These are phyloP conservation scores for Rosa rugosa DNA, from an alignment of 306 rosid species.

Conservation along the genomic window DNA sequence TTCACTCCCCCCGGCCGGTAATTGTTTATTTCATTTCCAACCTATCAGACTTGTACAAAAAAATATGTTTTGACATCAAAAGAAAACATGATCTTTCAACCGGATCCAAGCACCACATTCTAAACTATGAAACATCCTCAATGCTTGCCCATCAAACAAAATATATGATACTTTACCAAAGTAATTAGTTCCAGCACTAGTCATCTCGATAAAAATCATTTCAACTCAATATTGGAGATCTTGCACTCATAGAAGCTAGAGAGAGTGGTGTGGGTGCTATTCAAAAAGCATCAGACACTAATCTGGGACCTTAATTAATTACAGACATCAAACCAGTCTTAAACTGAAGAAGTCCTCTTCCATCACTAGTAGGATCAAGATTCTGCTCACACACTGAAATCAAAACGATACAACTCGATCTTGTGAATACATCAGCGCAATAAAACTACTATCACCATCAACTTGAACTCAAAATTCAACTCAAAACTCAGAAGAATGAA, in stretches of 20 bases:
- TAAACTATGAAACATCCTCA: not conserved
- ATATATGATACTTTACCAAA: not conserved
- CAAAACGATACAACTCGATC: no score
- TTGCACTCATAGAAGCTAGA: slow-evolving; percentile 4
- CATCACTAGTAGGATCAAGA: slow-evolving; percentile 83
- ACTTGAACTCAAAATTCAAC: not conserved
- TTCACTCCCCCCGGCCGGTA: not conserved
- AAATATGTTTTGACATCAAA: not conserved
- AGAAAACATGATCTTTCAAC: not conserved
- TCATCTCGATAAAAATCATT: not conserved
- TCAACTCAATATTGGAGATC: not conserved
- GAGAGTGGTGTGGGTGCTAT: no score
- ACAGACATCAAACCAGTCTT: slow-evolving; percentile 94
- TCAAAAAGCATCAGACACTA: not conserved
- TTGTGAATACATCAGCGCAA: not conserved
- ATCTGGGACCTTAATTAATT: slow-evolving; percentile 47
- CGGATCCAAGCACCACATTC: not conserved
- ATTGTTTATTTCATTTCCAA: not conserved
- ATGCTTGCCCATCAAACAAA: not conserved
- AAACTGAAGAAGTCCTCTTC: slow-evolving; percentile 93
- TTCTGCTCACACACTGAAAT: slow-evolving; percentile 93
- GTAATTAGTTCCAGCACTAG: slow-evolving; percentile 1
- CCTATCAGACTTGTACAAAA: not conserved
- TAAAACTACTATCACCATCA: not conserved
- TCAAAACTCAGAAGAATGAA: not conserved